Conservation (phyloP, 2,329 filamentous ascomycete species). For the Trichoderma sp. region DNA sequence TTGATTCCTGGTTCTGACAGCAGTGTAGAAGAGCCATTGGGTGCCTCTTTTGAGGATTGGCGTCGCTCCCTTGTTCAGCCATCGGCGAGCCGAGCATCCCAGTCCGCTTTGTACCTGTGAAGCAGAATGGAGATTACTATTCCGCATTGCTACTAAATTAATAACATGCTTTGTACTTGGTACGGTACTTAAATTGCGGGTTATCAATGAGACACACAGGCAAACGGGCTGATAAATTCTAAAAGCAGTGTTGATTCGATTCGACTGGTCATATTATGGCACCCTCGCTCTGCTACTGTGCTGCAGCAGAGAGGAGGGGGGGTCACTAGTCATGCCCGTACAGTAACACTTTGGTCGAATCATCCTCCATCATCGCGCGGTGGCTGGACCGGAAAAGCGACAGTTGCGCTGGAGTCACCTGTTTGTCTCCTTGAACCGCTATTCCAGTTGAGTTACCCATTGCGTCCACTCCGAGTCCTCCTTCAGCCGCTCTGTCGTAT, state of each 20-base stretch:
- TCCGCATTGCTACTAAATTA: no score
- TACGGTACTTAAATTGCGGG: no score
- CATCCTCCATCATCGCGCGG: neutral
- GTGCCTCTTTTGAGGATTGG: neutral
- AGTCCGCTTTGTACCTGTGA: neutral
- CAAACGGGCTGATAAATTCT: neutral
- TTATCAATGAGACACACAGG: neutral
- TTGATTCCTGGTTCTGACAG: neutral
- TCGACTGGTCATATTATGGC: constrained; percentile 20
- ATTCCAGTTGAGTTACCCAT: constrained; percentile 29
- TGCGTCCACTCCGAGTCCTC: constrained; percentile 23
- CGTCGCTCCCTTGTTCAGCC: neutral
- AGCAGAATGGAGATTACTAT: neutral
- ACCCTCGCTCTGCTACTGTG: neutral
- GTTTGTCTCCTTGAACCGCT: neutral
- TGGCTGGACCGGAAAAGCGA: constrained; percentile 5
- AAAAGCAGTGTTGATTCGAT: neutral
- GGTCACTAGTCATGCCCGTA: constrained; percentile 6
- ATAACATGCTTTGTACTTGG: no score
- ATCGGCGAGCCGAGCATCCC: neutral
- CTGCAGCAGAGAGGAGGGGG: constrained; percentile 13
- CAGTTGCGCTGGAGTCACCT: neutral
- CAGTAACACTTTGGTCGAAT: constrained; percentile 1
- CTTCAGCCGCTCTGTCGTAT: constrained; percentile 21
- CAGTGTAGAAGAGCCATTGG: neutral